Base-by-base conservation (phyloP, 1,284 basidiomycete genomes). In the Ganoderma lucidum region DNA sequence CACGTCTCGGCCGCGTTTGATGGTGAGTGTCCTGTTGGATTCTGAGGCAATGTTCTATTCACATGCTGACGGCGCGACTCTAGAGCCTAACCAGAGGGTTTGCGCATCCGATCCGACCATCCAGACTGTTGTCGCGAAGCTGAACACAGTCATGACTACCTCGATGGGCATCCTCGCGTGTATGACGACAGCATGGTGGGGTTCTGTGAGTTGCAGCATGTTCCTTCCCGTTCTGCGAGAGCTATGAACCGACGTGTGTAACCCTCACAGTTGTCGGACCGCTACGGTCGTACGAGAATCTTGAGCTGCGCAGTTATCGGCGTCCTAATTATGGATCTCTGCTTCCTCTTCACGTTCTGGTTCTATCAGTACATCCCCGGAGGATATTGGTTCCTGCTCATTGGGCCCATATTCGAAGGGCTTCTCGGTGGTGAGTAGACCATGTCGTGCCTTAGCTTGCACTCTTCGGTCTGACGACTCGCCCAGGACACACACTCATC, bases 141-240 rank as follows among this genome's bases (percentile, higher is more conserved):
- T 75, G 63, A 70, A 62, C 69, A 72, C 77, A 88, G 91, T 86
- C 41, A 88, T 95, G 77, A 83, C 86, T 0, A 83, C 91, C 1
- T 83, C 86, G n/a, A 90, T 88, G 82, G 96, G 96, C 9, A 79
- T 95, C 56, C 82, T 94, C 23, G 84, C 86, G 53, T 90, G 89
- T 74, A 76, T 96, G 55, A 96, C 94, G 0, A 92, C 93, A 5
- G 94, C 89, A 2, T 95, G 90, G 86, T 97, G 96, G 96, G 93
- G 93, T 63, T 86, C 90, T 63, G 91, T 91, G 78, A 71, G 87
- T 82, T 3, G 19, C 23, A 19, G 15, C 28, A 0, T 23, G 8
- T 8, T 44, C 66, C 30, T 14, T 37, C 6, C 12, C 12, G 59
- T 39, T 39, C 63, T 68, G n/a, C 66, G 9, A 30, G 28, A 59